Evolutionary conservation across 768 basidiomycete genomes (phyloP).

Genomic region (Cyclocybe cylindracea): DNA sequence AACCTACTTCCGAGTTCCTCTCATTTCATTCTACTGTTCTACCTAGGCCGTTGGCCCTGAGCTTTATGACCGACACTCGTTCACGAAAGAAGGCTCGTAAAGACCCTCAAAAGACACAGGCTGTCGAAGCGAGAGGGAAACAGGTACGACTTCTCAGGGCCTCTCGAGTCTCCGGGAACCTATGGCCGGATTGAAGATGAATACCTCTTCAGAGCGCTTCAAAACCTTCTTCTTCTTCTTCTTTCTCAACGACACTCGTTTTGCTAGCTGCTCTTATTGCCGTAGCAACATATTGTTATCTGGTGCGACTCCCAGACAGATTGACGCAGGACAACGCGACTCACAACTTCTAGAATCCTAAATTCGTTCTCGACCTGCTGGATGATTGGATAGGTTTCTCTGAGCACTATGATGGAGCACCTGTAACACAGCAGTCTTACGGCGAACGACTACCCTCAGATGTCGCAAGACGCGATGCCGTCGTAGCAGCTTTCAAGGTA

Average conservation of each 20-base stretch:
- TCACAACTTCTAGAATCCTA: conserved; percentile 15
- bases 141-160: no score
- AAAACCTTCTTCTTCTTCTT: conserved; percentile 3
- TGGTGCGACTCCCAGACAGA: conserved; percentile 9
- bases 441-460: conserved; percentile 49
- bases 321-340: background rate
- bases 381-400: conserved; percentile 43
- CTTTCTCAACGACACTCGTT: conserved; percentile 17
- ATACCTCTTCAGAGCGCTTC: background rate
- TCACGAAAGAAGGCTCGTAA: conserved; percentile 17
- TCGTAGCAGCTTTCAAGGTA: conserved; percentile 82
- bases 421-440: conserved; percentile 14
- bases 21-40: background rate
- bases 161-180: background rate
- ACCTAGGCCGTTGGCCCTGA: conserved; percentile 7
- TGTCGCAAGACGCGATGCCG: conserved; percentile 59
- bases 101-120: conserved; percentile 8
- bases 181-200: background rate
- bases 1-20: no score
- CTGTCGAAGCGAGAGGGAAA: background rate
- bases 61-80: conserved; percentile 17
- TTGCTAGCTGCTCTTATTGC: conserved; percentile 18
- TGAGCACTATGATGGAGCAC: conserved; percentile 35
- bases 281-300: conserved; percentile 17
- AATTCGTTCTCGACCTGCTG: conserved; percentile 24